These are phyloP conservation scores for Saccharomyces mikatae DNA, from an alignment of 805 yeast species.

Conservation along the genomic window DNA sequence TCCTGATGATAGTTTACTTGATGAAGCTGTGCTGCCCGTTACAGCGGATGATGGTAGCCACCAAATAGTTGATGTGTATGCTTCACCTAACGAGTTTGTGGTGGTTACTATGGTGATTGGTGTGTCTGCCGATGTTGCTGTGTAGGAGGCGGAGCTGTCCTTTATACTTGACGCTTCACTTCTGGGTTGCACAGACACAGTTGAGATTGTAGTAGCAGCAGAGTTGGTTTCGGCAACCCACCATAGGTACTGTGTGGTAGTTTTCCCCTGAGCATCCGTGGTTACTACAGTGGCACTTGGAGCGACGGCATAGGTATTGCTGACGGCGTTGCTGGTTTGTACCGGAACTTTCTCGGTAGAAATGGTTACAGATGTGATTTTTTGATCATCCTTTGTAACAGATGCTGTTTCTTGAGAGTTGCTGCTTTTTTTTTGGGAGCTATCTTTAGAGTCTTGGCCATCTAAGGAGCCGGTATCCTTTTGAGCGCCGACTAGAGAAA, in stretches of 20 bases:
- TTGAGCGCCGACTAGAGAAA: background rate
- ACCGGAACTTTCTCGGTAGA: background rate
- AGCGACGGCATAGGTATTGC: slow-evolving; percentile 7
- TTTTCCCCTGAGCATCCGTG: slow-evolving; percentile 14
- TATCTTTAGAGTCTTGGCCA: background rate
- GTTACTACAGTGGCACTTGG: slow-evolving; percentile 17
- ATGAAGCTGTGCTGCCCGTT: background rate
- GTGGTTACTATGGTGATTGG: slow-evolving; percentile 17
- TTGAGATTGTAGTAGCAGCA: background rate
- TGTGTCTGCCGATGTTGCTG: slow-evolving; percentile 4
- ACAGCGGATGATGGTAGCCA: slow-evolving; percentile 22
- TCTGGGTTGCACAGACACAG: background rate
- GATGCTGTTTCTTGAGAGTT: background rate
- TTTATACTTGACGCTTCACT: background rate
- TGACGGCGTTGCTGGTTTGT: slow-evolving; percentile 6
- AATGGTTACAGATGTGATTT: background rate
- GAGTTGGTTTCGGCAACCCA: slow-evolving; percentile 6
- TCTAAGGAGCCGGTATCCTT: slow-evolving; percentile 1
- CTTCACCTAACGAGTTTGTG: slow-evolving; percentile 16
- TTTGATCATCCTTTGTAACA: background rate
- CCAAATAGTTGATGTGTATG: slow-evolving; percentile 25
- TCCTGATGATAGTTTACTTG: background rate
- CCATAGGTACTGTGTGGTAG: slow-evolving; percentile 17
- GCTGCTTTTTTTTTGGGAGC: background rate
- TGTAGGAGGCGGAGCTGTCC: background rate